Percentiles rank a stretch among this genome's conserved stretches.
Conservation (phyloP, 2,329 filamentous ascomycete genomes). For the Botrytis hyacinthi region DNA sequence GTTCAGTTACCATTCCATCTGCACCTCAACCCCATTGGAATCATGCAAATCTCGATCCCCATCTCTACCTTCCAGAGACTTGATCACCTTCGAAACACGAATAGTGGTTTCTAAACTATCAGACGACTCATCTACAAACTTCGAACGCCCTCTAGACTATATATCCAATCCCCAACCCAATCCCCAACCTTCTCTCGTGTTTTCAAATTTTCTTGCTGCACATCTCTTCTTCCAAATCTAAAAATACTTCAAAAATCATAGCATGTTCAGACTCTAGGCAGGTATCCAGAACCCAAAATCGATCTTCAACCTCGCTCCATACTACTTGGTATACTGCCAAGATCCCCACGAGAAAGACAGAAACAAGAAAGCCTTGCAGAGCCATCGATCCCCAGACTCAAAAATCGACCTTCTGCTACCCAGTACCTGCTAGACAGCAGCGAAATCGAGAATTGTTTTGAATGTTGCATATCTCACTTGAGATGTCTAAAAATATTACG, state of each 20-base stretch:
- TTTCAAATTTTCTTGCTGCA: not conserved
- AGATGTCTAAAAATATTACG: not conserved
- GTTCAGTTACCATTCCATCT: not conserved
- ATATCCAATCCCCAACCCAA: not conserved
- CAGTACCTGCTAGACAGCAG: not conserved
- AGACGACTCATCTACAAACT: not conserved
- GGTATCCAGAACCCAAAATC: not conserved
- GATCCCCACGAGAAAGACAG: not conserved
- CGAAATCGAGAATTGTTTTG: accelerated
- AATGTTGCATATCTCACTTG: not conserved
- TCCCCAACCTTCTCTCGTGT: not conserved
- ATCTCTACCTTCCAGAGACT: not conserved
- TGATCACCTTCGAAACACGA: not conserved
- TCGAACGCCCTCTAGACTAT: not conserved
- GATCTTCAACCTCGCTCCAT: not conserved
- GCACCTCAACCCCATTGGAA: not conserved
- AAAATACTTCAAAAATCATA: not conserved
- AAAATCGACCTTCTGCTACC: not conserved
- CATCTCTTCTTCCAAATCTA: not conserved
- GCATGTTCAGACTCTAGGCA: not conserved
- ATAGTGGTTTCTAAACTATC: not conserved
- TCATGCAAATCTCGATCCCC: not conserved
- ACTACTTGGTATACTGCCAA: no score
- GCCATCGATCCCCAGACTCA: not conserved
- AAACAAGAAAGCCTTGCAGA: not conserved